These are phyloP conservation scores for Boletus barrowsii DNA, from an alignment of 768 basidiomycete species.

Conservation along the genomic window DNA sequence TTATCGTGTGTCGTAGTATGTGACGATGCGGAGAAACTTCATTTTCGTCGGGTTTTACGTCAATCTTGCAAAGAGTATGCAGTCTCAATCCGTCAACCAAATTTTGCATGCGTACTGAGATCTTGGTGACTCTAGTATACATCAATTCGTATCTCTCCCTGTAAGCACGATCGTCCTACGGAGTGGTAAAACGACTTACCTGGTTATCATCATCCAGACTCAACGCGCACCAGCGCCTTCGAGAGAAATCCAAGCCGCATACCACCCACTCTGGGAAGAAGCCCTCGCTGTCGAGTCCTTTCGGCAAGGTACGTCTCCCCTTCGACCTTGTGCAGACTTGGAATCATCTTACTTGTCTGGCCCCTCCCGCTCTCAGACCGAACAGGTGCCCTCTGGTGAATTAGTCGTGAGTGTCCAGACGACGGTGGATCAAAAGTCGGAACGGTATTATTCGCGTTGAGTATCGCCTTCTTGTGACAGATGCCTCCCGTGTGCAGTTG, in stretches of 20 bases:
- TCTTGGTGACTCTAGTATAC: slow-evolving; percentile 38
- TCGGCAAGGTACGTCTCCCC: slow-evolving; percentile 4
- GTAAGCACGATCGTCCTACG: slow-evolving; percentile 14
- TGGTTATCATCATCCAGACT: slow-evolving; percentile 29
- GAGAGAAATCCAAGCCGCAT: slow-evolving; percentile 10
- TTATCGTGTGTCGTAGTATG: slow-evolving; percentile 28
- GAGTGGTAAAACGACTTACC: not conserved
- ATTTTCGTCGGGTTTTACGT: slow-evolving; percentile 53
- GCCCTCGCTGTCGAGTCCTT: not conserved
- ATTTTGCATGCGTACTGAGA: not conserved
- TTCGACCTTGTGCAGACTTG: not conserved
- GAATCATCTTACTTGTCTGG: not conserved
- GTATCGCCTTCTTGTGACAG: too few species aligned
- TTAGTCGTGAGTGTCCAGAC: slow-evolving; percentile 13
- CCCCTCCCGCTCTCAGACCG: not conserved
- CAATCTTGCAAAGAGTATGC: slow-evolving; percentile 49
- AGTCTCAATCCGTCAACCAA: not conserved
- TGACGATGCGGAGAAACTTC: slow-evolving; percentile 49
- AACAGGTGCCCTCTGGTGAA: not conserved
- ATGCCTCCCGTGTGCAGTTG: not conserved
- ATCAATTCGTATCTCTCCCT: slow-evolving; percentile 53
- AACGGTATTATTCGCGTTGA: not conserved
- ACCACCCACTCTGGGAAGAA: not conserved
- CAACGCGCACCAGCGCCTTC: slow-evolving; percentile 42
- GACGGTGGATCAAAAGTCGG: slow-evolving; percentile 9